Conservation (phyloP, 1,139 yeast genomes). For the Suhomyces bribrorum region DNA sequence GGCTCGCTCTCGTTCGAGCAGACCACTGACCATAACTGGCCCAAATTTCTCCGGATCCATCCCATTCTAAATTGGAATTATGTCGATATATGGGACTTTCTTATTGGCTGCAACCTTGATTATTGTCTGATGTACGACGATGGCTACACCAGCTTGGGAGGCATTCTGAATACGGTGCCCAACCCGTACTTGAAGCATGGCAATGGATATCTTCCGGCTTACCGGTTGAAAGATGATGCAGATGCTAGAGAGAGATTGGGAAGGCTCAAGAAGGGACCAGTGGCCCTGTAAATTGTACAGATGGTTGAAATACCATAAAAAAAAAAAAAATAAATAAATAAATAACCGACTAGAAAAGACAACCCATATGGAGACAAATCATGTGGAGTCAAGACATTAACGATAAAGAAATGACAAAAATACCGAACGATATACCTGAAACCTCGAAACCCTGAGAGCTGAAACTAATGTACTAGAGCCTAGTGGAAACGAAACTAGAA, state of each 20-base stretch:
- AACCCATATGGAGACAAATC: too few species aligned
- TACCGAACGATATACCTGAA: too few species aligned
- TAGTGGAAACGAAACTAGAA: too few species aligned
- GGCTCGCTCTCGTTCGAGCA: constrained; percentile 54
- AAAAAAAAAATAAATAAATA: too few species aligned
- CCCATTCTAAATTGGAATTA: constrained; percentile 85
- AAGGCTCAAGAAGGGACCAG: constrained; percentile 10
- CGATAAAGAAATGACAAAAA: too few species aligned
- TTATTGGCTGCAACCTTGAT: constrained; percentile 48
- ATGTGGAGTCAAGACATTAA: too few species aligned
- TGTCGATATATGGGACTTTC: constrained; percentile 73
- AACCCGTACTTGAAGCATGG: constrained; percentile 59
- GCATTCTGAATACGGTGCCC: constrained; percentile 60
- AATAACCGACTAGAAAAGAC: background rate
- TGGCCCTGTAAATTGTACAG: too few species aligned
- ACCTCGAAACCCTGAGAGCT: too few species aligned
- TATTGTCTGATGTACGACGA: constrained; percentile 72
- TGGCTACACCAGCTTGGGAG: constrained; percentile 86
- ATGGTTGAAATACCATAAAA: too few species aligned
- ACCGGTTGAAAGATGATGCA: constrained; percentile 57
- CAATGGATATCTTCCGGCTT: constrained; percentile 59
- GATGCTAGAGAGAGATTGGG: constrained; percentile 56
- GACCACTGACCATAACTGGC: constrained; percentile 84
- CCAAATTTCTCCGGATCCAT: constrained; percentile 73
- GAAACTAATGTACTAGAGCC: too few species aligned